Conservation (phyloP, 345 rosid genomes). For the Cardiospermum halicacabum region DNA sequence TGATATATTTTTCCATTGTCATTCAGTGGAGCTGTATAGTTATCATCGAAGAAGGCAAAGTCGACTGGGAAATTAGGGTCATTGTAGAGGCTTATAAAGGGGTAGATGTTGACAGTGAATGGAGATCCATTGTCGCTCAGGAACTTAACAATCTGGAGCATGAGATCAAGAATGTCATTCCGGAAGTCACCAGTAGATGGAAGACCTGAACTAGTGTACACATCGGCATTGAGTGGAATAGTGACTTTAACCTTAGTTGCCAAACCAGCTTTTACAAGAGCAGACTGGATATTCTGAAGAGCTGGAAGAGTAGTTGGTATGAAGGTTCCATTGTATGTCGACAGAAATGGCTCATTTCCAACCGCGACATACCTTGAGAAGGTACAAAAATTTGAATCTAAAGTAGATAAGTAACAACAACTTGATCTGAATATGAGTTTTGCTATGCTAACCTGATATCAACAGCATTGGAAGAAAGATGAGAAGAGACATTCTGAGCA, state of each 20-base stretch:
- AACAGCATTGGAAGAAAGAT: conserved; percentile 47
- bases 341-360: conserved; percentile 66
- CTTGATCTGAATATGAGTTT: no score
- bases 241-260: conserved; percentile 52
- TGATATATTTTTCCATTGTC: conserved; percentile 50
- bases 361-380: conserved; percentile 54
- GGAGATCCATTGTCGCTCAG: conserved; percentile 51
- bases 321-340: conserved; percentile 45
- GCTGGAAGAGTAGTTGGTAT: conserved; percentile 52
- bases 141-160: conserved; percentile 51
- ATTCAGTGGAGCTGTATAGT: conserved; percentile 32
- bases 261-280: conserved; percentile 62
- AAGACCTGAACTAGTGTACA: conserved; percentile 33
- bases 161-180: conserved; percentile 42
- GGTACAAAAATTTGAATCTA: not conserved
- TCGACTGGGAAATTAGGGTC: conserved; percentile 59
- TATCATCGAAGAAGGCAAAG: conserved; percentile 60
- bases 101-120: conserved; percentile 57
- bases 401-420: not conserved
- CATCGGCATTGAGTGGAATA: conserved; percentile 62
- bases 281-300: conserved; percentile 57
- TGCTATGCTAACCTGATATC: conserved; percentile 63
- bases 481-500: conserved; percentile 54
- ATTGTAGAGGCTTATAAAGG: conserved; percentile 59
- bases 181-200: conserved; percentile 62